These are phyloP conservation scores for Geotrichum klebahnii DNA, from an alignment of 1,139 yeast species.

Conservation along the genomic window DNA sequence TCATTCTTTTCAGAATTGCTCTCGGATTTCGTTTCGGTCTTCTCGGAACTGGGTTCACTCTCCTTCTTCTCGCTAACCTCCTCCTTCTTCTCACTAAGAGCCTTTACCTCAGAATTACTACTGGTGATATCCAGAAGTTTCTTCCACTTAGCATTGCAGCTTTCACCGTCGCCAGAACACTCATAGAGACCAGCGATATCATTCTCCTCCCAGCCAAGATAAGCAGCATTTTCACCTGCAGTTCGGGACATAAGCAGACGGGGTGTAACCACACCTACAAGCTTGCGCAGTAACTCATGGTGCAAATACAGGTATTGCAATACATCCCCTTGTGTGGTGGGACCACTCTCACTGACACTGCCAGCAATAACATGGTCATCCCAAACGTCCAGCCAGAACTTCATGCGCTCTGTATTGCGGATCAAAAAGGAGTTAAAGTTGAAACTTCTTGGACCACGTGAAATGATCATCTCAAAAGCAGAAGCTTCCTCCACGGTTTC, in stretches of 20 bases:
- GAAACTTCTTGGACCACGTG: constrained; percentile 10
- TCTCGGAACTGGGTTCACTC: background rate
- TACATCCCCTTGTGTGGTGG: constrained; percentile 5
- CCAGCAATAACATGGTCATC: constrained; percentile 13
- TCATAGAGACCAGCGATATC: constrained; percentile 3
- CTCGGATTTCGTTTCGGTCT: background rate
- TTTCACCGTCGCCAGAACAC: constrained; percentile 1
- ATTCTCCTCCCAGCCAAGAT: background rate
- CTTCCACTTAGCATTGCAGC: background rate
- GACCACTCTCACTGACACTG: background rate
- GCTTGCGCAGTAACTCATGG: background rate
- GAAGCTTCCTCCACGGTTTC: background rate
- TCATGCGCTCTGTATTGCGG: constrained; percentile 13
- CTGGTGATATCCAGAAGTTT: background rate
- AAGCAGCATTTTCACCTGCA: background rate
- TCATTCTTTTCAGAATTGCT: background rate
- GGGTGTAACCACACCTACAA: background rate
- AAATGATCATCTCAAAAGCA: constrained; percentile 1
- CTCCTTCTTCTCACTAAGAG: background rate
- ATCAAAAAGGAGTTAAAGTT: constrained; percentile 13
- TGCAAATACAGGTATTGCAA: constrained; percentile 12
- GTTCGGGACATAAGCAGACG: constrained; percentile 1
- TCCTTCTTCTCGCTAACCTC: background rate
- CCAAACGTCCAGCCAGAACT: constrained; percentile 18
- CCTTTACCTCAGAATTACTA: background rate